These are phyloP conservation scores for Ogataea wickerhamii DNA, from an alignment of 805 yeast species.

Conservation along the genomic window DNA sequence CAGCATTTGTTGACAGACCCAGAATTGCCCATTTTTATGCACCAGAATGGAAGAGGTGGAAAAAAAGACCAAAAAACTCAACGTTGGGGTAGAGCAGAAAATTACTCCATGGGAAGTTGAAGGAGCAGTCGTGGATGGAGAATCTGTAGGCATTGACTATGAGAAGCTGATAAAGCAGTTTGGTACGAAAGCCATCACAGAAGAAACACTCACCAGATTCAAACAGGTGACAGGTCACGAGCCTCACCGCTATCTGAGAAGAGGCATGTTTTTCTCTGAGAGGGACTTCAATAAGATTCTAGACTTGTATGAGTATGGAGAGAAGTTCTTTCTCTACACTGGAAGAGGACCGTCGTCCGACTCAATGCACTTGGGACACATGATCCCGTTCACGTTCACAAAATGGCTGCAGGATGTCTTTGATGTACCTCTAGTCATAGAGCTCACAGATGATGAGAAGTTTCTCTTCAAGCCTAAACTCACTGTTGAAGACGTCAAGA, in stretches of 20 bases:
- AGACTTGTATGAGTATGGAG: conserved; percentile 88
- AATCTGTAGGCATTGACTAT: conserved; percentile 87
- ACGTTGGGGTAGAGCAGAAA: conserved; percentile 42
- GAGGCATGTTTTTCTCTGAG: conserved; percentile 91
- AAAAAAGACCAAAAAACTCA: conserved; percentile 21
- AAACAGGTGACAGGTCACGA: conserved; percentile 78
- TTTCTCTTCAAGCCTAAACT: conserved; percentile 89
- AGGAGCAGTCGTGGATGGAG: conserved; percentile 96
- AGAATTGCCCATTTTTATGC: no score
- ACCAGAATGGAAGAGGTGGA: conserved; percentile 22
- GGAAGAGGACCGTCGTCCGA: conserved; percentile 97
- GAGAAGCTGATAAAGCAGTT: conserved; percentile 82
- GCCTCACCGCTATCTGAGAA: conserved; percentile 86
- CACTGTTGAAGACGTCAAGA: conserved; percentile 83
- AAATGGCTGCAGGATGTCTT: conserved; percentile 98
- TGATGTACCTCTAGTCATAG: conserved; percentile 92
- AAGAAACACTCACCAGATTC: conserved; percentile 73
- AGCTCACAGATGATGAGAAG: conserved; percentile 95
- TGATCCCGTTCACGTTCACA: conserved; percentile 93
- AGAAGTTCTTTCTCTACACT: conserved; percentile 92
- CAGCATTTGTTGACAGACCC: no score
- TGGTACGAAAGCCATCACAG: conserved; percentile 72
- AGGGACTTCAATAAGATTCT: conserved; percentile 76
- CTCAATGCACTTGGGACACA: conserved; percentile 94
- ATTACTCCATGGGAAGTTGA: conserved; percentile 99